Percentiles rank a stretch among this genome's conserved stretches.
These are phyloP conservation scores for Phlebiopsis flavidoalba DNA, from an alignment of 768 basidiomycete species.

Conservation along the genomic window DNA sequence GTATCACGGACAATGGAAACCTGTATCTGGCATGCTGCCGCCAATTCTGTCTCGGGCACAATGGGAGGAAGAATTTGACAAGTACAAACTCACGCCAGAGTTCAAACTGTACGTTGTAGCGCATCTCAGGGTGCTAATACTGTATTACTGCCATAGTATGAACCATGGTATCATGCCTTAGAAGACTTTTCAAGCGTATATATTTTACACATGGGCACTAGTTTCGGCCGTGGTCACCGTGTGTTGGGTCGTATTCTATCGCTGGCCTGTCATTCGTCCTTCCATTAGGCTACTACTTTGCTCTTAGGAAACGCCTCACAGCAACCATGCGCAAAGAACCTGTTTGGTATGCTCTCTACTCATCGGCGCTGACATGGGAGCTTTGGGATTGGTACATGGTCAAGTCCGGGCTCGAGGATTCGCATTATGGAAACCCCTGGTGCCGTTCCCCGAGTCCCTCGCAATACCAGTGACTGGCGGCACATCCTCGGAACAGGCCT, in stretches of 20 bases:
- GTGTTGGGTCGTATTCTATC: slow-evolving; percentile 84
- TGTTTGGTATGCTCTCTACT: slow-evolving; percentile 71
- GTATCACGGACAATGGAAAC: slow-evolving; percentile 98
- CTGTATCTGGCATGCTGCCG: slow-evolving; percentile 84
- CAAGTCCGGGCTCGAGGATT: slow-evolving; percentile 86
- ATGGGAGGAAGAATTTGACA: slow-evolving; percentile 88
- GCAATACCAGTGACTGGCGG: slow-evolving; percentile 93
- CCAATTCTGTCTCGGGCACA: slow-evolving; percentile 66
- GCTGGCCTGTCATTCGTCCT: slow-evolving; percentile 80
- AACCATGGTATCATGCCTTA: slow-evolving; percentile 85
- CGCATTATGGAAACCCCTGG: slow-evolving; percentile 74
- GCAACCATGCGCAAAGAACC: slow-evolving; percentile 52
- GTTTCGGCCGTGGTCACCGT: too few relatives aligned
- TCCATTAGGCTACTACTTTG: slow-evolving; percentile 86
- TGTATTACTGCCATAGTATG: slow-evolving; percentile 46
- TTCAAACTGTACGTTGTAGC: slow-evolving; percentile 75
- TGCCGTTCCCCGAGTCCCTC: slow-evolving; percentile 91
- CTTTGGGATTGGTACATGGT: slow-evolving; percentile 99
- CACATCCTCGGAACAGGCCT: slow-evolving; percentile 89
- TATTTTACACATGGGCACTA: slow-evolving; percentile 98
- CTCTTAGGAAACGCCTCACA: slow-evolving; percentile 63
- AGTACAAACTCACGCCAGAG: slow-evolving; percentile 93
- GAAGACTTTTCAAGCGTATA: slow-evolving; percentile 92
- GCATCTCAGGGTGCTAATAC: slow-evolving; percentile 1
- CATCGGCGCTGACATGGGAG: slow-evolving; percentile 88